phyloP scores from a whole-genome alignment of 2,329 filamentous ascomycete genomes.

The Stagonosporopsis tanaceti region DNA sequence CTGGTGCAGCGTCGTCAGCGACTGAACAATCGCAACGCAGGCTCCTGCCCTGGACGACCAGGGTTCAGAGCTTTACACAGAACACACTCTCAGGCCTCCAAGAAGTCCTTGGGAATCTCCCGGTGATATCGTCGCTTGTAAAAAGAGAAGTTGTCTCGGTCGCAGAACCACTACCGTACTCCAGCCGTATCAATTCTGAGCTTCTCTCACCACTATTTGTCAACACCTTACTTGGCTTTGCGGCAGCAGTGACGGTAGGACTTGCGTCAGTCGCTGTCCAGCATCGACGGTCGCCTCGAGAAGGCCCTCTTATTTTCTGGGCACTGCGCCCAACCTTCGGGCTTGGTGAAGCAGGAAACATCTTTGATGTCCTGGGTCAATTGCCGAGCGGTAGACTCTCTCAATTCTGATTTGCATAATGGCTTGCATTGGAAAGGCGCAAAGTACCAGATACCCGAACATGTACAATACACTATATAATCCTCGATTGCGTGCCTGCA shows the following conservation, averaged over 20 bases:
- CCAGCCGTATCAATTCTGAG: conserved; percentile 29
- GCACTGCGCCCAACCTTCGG: conserved; percentile 36
- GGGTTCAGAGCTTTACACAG: conserved; percentile 20
- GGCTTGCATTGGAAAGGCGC: conserved; percentile 24
- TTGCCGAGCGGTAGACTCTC: conserved; percentile 28
- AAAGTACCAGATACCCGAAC: conserved; percentile 18
- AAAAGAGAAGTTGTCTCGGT: conserved; percentile 19
- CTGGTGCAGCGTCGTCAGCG: conserved; percentile 13
- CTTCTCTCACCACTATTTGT: conserved; percentile 41
- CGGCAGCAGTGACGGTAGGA: conserved; percentile 32
- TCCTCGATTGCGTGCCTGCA: neutral
- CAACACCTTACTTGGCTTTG: conserved; percentile 34
- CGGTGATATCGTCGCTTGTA: conserved; percentile 33
- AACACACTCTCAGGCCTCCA: conserved; percentile 22
- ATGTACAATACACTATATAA: conserved; percentile 8
- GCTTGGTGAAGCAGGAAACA: conserved; percentile 44
- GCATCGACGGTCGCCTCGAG: conserved; percentile 43
- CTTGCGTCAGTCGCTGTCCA: conserved; percentile 41
- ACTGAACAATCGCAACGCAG: conserved; percentile 1
- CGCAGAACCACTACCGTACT: conserved; percentile 10
- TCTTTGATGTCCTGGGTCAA: conserved; percentile 41
- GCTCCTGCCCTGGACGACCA: conserved; percentile 38
- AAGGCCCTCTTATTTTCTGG: conserved; percentile 47
- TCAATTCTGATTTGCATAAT: conserved; percentile 20
- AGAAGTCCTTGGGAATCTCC: conserved; percentile 35